Percentiles rank a stretch among this genome's conserved stretches.
Conservation (phyloP, 176 grass and related monocot genomes). For the Triticum urartu region DNA sequence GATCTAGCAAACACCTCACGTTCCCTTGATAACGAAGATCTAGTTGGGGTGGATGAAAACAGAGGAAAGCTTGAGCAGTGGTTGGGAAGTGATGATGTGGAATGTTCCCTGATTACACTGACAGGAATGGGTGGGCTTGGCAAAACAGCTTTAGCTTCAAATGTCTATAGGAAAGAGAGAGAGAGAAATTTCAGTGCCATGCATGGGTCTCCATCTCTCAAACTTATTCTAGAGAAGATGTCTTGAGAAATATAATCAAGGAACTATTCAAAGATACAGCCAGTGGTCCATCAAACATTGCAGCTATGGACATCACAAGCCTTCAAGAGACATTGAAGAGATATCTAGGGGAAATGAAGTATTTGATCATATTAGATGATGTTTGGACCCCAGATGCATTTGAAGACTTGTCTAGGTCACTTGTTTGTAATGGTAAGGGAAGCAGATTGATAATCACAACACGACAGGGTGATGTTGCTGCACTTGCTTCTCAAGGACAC, state of each 20-base stretch:
- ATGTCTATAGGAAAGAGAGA: neutral
- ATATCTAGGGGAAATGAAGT: neutral
- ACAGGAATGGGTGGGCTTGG: neutral
- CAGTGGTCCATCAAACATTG: neutral
- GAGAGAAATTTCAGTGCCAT: neutral
- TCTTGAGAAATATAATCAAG: no score
- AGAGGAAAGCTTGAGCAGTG: neutral
- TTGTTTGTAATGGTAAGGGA: neutral
- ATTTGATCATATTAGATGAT: neutral
- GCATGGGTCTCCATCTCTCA: no score
- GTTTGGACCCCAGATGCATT: conserved; percentile 7
- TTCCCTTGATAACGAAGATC: neutral
- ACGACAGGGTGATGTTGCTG: neutral
- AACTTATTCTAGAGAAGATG: no score
- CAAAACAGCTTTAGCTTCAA: neutral
- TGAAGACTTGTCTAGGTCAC: neutral
- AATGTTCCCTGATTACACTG: neutral
- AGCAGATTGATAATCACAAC: conserved; percentile 14
- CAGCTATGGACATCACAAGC: neutral
- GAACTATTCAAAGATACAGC: neutral
- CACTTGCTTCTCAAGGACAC: neutral
- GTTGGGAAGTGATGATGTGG: neutral
- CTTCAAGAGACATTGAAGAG: neutral
- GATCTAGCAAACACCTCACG: neutral
- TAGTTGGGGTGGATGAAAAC: neutral